A percentile compares a stretch with the other conserved stretches of the same genome.
phyloP scores from a whole-genome alignment of 176 grass and related monocot genomes.

The Oryza brachyantha region DNA sequence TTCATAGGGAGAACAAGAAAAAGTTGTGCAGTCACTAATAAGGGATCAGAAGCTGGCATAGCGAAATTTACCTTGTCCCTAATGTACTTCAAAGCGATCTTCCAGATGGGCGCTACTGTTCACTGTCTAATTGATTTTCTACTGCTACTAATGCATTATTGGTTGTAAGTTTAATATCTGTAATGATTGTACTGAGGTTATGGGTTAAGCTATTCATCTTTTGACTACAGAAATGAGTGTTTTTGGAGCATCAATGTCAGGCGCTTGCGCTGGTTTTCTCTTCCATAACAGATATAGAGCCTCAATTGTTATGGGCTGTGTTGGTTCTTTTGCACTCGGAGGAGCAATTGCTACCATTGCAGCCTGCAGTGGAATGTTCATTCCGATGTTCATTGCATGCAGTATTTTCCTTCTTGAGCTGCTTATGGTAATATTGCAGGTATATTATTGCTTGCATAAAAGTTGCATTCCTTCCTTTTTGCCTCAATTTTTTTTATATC shows the following conservation, averaged over 20 bases:
- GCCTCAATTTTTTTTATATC: too few relatives aligned
- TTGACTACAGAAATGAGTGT: constrained; percentile 62
- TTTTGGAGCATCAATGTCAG: constrained; percentile 94
- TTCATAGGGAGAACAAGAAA: not conserved
- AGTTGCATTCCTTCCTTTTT: not conserved
- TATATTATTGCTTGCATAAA: constrained; percentile 29
- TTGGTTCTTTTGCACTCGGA: constrained; percentile 79
- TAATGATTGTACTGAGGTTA: constrained; percentile 6
- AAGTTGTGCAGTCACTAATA: not conserved
- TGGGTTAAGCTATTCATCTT: constrained; percentile 13
- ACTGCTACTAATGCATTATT: not conserved
- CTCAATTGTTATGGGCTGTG: constrained; percentile 75
- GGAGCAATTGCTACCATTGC: constrained; percentile 82
- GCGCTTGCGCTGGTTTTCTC: constrained; percentile 85
- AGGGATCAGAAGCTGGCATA: not conserved
- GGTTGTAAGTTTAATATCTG: not conserved
- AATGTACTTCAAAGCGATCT: not conserved
- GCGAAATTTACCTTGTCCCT: not conserved
- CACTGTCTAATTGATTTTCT: not conserved
- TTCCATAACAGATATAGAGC: constrained; percentile 87
- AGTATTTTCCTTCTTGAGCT: constrained; percentile 61
- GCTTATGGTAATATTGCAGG: constrained; percentile 66
- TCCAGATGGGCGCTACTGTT: not conserved
- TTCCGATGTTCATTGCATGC: constrained; percentile 74
- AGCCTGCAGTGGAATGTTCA: constrained; percentile 87